Percentiles rank a stretch among this genome's conserved stretches.
phyloP scores from a whole-genome alignment of 192 early-diverging fungal genomes.

The Chytriomyces sp. region DNA sequence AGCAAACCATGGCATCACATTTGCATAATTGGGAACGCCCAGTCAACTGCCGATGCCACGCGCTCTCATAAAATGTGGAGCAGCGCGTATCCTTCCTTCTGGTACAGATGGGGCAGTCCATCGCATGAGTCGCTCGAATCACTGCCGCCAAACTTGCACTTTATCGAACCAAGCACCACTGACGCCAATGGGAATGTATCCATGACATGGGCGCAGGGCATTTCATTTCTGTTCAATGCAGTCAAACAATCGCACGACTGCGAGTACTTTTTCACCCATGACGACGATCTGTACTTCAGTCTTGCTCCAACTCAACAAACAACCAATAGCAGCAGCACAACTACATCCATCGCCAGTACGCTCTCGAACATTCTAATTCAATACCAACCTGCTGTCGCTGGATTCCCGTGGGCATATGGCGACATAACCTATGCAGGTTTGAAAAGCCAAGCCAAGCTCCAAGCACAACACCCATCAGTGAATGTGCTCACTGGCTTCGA shows the following conservation, averaged over 20 bases:
- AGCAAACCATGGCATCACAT: constrained; percentile 20
- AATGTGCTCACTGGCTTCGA: constrained; percentile 37
- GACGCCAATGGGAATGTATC: not conserved
- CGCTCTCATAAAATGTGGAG: constrained; percentile 40
- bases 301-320: too few species aligned
- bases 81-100: constrained; percentile 38
- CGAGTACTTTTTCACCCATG: constrained; percentile 47
- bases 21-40: constrained; percentile 44
- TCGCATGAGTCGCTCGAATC: not conserved
- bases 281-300: constrained; percentile 34
- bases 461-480: not conserved
- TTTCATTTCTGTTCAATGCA: constrained; percentile 9
- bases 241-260: constrained; percentile 14
- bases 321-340: not conserved
- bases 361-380: constrained; percentile 16
- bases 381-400: constrained; percentile 47
- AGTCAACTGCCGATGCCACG: constrained; percentile 23
- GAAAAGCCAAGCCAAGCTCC: constrained; percentile 10
- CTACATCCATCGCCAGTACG: not conserved
- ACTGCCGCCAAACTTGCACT: not conserved
- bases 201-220: constrained; percentile 41
- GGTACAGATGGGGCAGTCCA: constrained; percentile 33
- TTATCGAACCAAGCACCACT: not conserved
- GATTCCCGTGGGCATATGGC: constrained; percentile 43
- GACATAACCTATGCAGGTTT: constrained; percentile 33